Base-by-base conservation (phyloP, 306 rosid genomes). In the Dicorynia guianensis region DNA sequence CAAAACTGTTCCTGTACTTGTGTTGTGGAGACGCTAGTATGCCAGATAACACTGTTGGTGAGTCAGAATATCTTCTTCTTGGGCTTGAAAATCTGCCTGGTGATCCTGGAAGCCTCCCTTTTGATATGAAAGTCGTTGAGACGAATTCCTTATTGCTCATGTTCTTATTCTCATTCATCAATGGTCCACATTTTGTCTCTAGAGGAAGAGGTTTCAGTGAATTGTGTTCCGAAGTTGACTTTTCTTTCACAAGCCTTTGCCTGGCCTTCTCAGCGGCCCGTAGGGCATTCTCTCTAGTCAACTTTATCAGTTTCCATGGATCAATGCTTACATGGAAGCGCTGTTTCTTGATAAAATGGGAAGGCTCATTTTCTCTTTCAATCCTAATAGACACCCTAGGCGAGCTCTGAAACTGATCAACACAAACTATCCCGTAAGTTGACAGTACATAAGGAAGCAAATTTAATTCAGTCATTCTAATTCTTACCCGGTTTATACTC, bases 251-350 rank as follows among this genome's bases (percentile, higher is more conserved):
- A 35, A 95, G 87, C 76, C 71, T 85, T 80, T 90, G 92, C 69
- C 93, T 92, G 66, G 97, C 97, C 84, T 85, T 92, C 84, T 89
- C 96, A 13, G 96, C 89, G 62, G 97, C 98, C 15, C 80, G 39
- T 17, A 88, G 15, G 55, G 96, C 98, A 84, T 90, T 92, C 61
- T 96, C 98, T 78, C 86, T 86, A 76, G 97, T 90, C 81, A 96
- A 63, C 80, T 85, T 92, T 66, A 89, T 76, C 76, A 95, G 93
- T 63, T 80, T 89, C 96, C 97, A 92, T 9, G 99, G 99, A 72
- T 90, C 85, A 59, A 96, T 89, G 85, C 90, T 85, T 63, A 87
- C 92, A 3, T 74, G 93, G 83, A 89, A 88, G 70, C 87, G 86
- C 48, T 83, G 87, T 69, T 88, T 89, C 81, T 82, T 85, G 70